Base-by-base conservation (phyloP, 169 alveolate genomes). In the Plasmodium fragile region DNA sequence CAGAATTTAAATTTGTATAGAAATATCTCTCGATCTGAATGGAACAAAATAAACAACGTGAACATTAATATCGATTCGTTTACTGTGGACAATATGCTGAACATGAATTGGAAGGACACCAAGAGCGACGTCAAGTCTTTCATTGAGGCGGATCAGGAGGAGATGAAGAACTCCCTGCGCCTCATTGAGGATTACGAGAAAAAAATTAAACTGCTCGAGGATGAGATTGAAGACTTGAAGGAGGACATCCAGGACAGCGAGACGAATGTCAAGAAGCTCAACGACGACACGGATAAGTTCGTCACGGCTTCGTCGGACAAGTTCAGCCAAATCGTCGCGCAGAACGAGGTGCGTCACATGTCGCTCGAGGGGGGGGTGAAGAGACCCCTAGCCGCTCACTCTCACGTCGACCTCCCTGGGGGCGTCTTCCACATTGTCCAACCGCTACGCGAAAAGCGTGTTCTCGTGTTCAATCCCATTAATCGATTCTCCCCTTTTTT, bases 21-120 rank as follows among this genome's bases (percentile, higher is more conserved):
- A 59, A 89, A 78, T 43, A n/a, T 89, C 16, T 89, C 94, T 11
- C 16, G 34, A 13, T 77, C 90, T 18, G 75, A 89, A 22, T 89
- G 94, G 94, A 78, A 18, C 43, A 65, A 65, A 78, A 78, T 89
- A 18, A 77, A 78, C 30, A 39, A 36, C 5, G 72, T 89, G 32
- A 89, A 28, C 52, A 89, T 89, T 16, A 89, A 79, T 49, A 72
- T 89, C 3, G 94, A 89, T 32, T 49, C 90, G 1, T 78, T 73
- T n/a, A 65, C 87, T 10, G 82, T 89, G 11, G 94, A 89, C 55
- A 53, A 41, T 78, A 89, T 89, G 94, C 34, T 89, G 71, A 89
- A 89, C 70, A 6, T 89, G 8, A 78, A 72, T 16, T 89, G 94
- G 94, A 89, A 77, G 49, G 82, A 89, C 11, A 78, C 30, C 6